phyloP scores from a whole-genome alignment of 2,329 filamentous ascomycete species.

The Phialemonium atrogriseum region DNA sequence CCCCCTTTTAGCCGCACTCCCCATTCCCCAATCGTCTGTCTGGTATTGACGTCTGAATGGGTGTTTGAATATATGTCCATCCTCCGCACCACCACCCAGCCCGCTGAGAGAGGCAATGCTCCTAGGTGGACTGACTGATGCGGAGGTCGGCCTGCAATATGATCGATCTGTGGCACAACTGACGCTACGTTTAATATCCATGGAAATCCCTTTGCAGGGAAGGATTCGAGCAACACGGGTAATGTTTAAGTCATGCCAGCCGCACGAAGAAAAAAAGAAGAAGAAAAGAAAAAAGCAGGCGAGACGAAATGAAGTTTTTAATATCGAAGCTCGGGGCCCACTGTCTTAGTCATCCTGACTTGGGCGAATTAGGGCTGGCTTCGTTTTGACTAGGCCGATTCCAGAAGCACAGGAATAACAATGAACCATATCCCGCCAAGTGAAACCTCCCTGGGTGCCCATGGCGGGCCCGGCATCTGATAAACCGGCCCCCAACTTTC shows the following conservation, averaged over 20 bases:
- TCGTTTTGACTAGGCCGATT: too few species aligned
- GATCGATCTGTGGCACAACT: constrained; percentile 68
- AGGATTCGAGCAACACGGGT: constrained; percentile 75
- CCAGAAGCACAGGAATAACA: too few species aligned
- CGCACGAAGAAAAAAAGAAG: constrained; percentile 65
- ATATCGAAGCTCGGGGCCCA: constrained; percentile 5
- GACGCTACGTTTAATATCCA: constrained; percentile 61
- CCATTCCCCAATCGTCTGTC: too few species aligned
- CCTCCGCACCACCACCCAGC: constrained; percentile 26
- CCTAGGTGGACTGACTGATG: constrained; percentile 34
- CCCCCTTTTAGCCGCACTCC: too few species aligned
- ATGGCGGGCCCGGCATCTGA: too few species aligned
- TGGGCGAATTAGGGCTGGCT: too few species aligned
- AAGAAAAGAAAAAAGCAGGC: constrained; percentile 28
- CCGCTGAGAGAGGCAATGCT: constrained; percentile 34
- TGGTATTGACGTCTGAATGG: too few species aligned
- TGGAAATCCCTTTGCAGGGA: constrained; percentile 35
- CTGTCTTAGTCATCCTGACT: constrained; percentile 12
- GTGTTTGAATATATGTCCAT: constrained; percentile 37
- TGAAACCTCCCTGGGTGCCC: too few species aligned
- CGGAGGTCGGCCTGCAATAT: constrained; percentile 64
- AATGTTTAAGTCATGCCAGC: constrained; percentile 63
- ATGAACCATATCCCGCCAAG: too few species aligned
- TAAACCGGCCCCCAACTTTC: too few species aligned
- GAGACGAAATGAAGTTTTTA: constrained; percentile 11